phyloP scores from a whole-genome alignment of 352 stramenopile genomes.

The Phytophthora podocarpi region DNA sequence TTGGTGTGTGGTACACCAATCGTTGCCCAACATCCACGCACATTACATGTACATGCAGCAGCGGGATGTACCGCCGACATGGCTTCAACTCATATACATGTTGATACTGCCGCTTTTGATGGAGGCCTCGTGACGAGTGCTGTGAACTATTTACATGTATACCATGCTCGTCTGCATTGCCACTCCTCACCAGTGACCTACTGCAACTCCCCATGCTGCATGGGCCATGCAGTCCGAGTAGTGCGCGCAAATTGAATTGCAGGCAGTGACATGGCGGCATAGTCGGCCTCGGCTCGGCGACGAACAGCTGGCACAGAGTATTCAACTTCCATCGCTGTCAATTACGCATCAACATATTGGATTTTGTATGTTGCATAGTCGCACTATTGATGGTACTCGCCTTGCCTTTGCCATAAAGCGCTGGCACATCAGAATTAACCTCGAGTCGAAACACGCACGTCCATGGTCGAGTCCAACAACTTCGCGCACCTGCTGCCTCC shows the following conservation, averaged over 20 bases:
- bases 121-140: too few relatives aligned
- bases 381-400: neutral
- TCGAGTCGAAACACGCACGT: too few relatives aligned
- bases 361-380: conserved; percentile 5
- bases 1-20: conserved; percentile 2
- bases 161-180: too few relatives aligned
- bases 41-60: too few relatives aligned
- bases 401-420: neutral
- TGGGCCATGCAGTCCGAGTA: too few relatives aligned
- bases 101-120: too few relatives aligned
- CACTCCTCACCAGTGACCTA: too few relatives aligned
- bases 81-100: too few relatives aligned
- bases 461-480: conserved; percentile 34
- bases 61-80: too few relatives aligned
- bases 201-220: too few relatives aligned
- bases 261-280: conserved; percentile 16
- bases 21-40: too few relatives aligned
- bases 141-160: too few relatives aligned
- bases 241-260: neutral
- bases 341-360: neutral
- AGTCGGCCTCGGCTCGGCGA: neutral
- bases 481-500: conserved; percentile 76
- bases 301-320: conserved; percentile 10
- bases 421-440: neutral
- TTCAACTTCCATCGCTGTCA: conserved; percentile 10